Evolutionary conservation across 352 stramenopile genomes (phyloP).

Genomic region (Hyaloperonospora brassicae): DNA sequence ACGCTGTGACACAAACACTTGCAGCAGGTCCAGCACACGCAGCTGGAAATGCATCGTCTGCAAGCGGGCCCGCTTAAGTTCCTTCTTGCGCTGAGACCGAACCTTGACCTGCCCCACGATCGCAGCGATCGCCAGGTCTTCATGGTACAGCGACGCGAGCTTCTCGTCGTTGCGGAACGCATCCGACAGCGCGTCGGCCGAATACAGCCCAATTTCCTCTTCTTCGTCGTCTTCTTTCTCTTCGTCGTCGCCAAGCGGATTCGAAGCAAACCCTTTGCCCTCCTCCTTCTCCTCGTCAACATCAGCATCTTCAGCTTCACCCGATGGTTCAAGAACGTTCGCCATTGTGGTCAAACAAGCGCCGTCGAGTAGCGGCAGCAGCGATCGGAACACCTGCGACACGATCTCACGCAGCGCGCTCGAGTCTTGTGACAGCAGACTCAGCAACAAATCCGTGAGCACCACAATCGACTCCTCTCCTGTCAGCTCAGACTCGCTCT

Average conservation of each 20-base stretch:
- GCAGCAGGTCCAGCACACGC: constrained; percentile 70
- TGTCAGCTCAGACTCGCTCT: constrained; percentile 12
- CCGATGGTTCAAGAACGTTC: constrained; percentile 44
- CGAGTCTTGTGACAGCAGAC: constrained; percentile 74
- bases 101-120: constrained; percentile 74
- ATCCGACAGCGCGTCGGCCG: constrained; percentile 49
- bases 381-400: constrained; percentile 64
- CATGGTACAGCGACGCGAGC: constrained; percentile 56
- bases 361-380: constrained; percentile 56
- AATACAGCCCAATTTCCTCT: constrained; percentile 54
- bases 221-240: constrained; percentile 38
- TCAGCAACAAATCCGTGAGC: constrained; percentile 76
- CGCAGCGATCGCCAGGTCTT: constrained; percentile 71
- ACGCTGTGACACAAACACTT: constrained; percentile 49
- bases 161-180: constrained; percentile 57
- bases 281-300: constrained; percentile 30
- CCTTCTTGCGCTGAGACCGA: constrained; percentile 68
- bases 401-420: constrained; percentile 81
- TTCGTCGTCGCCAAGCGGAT: constrained; percentile 25
- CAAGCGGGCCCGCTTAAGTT: constrained; percentile 54
- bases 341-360: constrained; percentile 65
- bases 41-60: constrained; percentile 82
- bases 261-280: constrained; percentile 40
- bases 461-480: constrained; percentile 57
- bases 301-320: constrained; percentile 27